Evolutionary conservation across 495 filamentous ascomycete genomes (phyloP).

Genomic region (Hypoxylon fuscum): DNA sequence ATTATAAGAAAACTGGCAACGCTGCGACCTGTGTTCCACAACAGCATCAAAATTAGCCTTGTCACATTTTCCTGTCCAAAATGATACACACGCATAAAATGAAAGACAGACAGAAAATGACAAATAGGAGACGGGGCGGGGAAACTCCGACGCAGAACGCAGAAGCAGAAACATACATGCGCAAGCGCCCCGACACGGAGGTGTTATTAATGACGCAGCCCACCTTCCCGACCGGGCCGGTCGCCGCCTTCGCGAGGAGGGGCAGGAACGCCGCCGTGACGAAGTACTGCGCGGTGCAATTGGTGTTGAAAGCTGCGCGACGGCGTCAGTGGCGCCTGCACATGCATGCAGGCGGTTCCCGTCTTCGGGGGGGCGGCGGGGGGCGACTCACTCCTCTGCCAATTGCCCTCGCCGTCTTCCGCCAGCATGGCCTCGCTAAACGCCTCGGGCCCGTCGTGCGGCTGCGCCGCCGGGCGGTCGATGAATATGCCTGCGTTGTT

Average conservation of each 20-base stretch:
- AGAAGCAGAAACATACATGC: constrained; percentile 28
- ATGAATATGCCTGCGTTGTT: constrained; percentile 83
- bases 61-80: too few species aligned
- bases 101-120: too few species aligned
- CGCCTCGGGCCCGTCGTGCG: constrained; percentile 31
- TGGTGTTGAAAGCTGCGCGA: constrained; percentile 71
- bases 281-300: constrained; percentile 76
- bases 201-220: constrained; percentile 69
- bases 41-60: constrained; percentile 33
- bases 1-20: constrained; percentile 77
- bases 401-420: constrained; percentile 59
- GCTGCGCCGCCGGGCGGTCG: neutral
- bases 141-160: too few species aligned
- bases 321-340: constrained; percentile 46
- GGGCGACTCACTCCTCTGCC: constrained; percentile 58
- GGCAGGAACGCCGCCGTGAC: constrained; percentile 56
- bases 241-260: constrained; percentile 53
- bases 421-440: constrained; percentile 46
- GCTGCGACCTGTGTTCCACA: constrained; percentile 68
- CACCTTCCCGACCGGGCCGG: constrained; percentile 59
- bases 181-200: constrained; percentile 55
- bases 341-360: constrained; percentile 12
- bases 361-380: neutral
- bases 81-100: too few species aligned
- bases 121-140: neutral